Conservation (phyloP, 1,139 yeast genomes). For the Saccharomycopsis phalli region DNA sequence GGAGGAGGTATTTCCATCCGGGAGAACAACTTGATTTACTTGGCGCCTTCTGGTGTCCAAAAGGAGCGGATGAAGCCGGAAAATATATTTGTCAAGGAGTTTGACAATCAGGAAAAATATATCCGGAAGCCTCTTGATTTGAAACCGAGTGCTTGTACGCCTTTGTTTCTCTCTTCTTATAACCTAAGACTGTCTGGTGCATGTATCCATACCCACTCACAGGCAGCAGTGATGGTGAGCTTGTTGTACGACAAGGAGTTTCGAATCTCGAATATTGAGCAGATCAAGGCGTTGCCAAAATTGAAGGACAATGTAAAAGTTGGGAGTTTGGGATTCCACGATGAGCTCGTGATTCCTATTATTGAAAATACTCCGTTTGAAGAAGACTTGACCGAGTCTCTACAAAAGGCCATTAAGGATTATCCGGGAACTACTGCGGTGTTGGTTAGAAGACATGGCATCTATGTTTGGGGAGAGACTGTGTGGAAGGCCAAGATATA, state of each 20-base stretch:
- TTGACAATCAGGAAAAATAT: conserved; percentile 38
- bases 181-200: conserved; percentile 75
- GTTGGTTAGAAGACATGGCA: conserved; percentile 86
- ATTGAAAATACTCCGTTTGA: conserved; percentile 87
- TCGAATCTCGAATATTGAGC: conserved; percentile 74
- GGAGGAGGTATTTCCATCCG: conserved; percentile 91
- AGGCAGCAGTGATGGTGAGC: conserved; percentile 75
- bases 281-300: conserved; percentile 84
- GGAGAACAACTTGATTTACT: conserved; percentile 46
- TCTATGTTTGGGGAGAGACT: conserved; percentile 90
- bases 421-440: conserved; percentile 82
- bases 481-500: conserved; percentile 90
- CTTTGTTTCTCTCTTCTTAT: conserved; percentile 74
- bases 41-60: conserved; percentile 95
- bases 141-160: conserved; percentile 92
- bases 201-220: conserved; percentile 92
- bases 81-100: conserved; percentile 72
- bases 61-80: conserved; percentile 79
- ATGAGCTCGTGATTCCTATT: conserved; percentile 75
- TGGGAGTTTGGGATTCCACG: conserved; percentile 65
- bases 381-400: conserved; percentile 66
- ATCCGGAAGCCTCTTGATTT: conserved; percentile 53
- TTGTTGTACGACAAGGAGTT: conserved; percentile 64
- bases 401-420: conserved; percentile 51
- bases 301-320: conserved; percentile 35